These are phyloP conservation scores for Phytomonas sp. DNA, from an alignment of 208 protist species.

Conservation along the genomic window DNA sequence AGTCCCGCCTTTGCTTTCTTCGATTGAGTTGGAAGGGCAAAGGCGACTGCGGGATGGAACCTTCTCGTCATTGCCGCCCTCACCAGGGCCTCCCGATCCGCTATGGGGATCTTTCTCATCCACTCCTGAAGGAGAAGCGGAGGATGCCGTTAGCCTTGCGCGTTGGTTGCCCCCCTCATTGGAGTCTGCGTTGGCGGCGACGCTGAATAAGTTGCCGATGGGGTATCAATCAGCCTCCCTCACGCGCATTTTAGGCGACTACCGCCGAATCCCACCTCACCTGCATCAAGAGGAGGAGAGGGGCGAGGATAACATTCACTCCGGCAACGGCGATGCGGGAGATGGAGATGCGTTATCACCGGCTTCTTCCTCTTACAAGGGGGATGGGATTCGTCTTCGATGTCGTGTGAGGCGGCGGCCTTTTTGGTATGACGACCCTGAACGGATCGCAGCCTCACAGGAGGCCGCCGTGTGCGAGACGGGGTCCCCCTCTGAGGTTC, in stretches of 20 bases:
- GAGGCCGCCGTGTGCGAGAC: neutral
- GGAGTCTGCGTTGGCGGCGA: neutral
- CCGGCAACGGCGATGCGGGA: too few species aligned
- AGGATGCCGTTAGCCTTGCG: neutral
- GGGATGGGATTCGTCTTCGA: neutral
- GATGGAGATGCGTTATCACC: too few species aligned
- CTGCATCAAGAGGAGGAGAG: neutral
- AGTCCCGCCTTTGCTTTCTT: slow-evolving; percentile 20
- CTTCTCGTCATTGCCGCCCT: neutral
- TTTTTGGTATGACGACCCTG: neutral
- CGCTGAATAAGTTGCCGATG: neutral
- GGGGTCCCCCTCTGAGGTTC: neutral
- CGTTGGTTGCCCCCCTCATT: neutral
- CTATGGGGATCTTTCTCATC: neutral
- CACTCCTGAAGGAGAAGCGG: neutral
- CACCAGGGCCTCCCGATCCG: neutral
- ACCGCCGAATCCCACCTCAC: neutral
- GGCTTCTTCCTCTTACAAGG: too few species aligned
- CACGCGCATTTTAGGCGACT: neutral
- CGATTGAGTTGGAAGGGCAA: slow-evolving; percentile 25
- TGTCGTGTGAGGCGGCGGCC: neutral
- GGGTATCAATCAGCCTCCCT: neutral
- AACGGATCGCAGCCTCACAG: neutral
- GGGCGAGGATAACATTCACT: neutral
- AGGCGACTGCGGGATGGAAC: slow-evolving; percentile 20